These are phyloP conservation scores for Monosporascus sp. DNA, from an alignment of 2,329 filamentous ascomycete genomes.

Conservation along the genomic window DNA sequence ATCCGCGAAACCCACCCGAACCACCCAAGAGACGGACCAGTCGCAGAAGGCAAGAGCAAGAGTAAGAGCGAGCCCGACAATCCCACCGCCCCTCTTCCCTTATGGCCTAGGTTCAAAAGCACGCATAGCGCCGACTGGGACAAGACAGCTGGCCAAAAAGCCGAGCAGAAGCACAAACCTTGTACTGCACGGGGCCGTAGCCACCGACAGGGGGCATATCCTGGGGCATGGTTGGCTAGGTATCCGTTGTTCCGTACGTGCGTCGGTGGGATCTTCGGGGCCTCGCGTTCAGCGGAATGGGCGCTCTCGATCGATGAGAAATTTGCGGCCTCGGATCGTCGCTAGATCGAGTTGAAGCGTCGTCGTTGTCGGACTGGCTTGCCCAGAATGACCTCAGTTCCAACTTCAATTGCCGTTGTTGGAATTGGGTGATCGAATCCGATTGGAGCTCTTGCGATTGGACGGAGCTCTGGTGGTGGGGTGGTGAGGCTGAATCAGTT, in stretches of 20 bases:
- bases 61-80: no score
- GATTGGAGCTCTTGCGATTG: not conserved
- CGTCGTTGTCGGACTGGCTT: no score
- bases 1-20: no score
- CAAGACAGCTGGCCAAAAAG: not conserved
- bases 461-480: not conserved
- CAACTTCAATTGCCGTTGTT: not conserved
- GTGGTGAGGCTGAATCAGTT: not conserved
- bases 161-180: slow-evolving; percentile 50
- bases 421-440: not conserved
- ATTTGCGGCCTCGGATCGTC: no score
- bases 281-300: no score
- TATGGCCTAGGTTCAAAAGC: not conserved
- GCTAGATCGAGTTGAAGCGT: no score
- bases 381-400: not conserved
- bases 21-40: no score
- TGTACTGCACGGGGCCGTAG: slow-evolving; percentile 96
- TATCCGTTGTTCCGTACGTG: no score
- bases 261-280: no score
- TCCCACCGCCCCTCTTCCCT: no score
- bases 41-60: no score
- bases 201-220: slow-evolving; percentile 95
- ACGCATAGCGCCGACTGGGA: not conserved
- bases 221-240: slow-evolving; percentile 70
- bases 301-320: no score